Evolutionary conservation across 495 filamentous ascomycete species (phyloP).

Genomic region (Wilcoxina mikolae): DNA sequence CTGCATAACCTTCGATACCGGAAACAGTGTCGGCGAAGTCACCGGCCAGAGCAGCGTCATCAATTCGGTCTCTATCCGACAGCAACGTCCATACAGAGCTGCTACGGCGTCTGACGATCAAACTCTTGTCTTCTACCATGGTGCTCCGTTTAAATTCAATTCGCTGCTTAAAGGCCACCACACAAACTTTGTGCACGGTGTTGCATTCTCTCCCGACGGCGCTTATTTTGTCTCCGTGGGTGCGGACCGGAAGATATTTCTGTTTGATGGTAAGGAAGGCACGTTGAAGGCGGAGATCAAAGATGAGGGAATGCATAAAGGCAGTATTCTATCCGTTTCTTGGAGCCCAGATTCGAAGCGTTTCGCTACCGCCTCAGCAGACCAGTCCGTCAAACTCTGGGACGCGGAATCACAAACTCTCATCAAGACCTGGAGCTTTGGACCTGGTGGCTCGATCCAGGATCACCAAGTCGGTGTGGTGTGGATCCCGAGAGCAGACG

Average conservation of each 20-base stretch:
- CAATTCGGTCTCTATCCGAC: slow-evolving; percentile 79
- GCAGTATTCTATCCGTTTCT: slow-evolving; percentile 80
- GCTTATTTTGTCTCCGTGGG: slow-evolving; percentile 71
- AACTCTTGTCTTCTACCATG: slow-evolving; percentile 79
- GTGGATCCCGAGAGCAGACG: slow-evolving; percentile 73
- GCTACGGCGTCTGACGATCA: slow-evolving; percentile 83
- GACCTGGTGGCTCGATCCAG: slow-evolving; percentile 57
- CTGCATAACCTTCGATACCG: slow-evolving; percentile 87
- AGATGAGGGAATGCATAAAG: slow-evolving; percentile 53
- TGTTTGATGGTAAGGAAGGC: slow-evolving; percentile 91
- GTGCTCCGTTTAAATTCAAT: slow-evolving; percentile 88
- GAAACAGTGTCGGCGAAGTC: slow-evolving; percentile 89
- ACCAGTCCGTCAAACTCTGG: slow-evolving; percentile 82
- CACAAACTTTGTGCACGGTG: slow-evolving; percentile 73
- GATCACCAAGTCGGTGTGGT: slow-evolving; percentile 92
- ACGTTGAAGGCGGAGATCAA: slow-evolving; percentile 63
- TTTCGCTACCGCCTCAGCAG: slow-evolving; percentile 83
- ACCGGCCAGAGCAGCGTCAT: slow-evolving; percentile 77
- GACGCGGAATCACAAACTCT: slow-evolving; percentile 50
- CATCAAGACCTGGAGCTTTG: slow-evolving; percentile 70
- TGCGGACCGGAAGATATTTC: slow-evolving; percentile 72
- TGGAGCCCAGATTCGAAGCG: slow-evolving; percentile 81
- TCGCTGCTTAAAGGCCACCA: slow-evolving; percentile 58
- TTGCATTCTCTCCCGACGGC: slow-evolving; percentile 84
- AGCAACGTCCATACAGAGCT: slow-evolving; percentile 75